Percentiles rank a stretch among this genome's conserved stretches.
phyloP scores from a whole-genome alignment of 169 alveolate genomes.

The Babesia divergens region DNA sequence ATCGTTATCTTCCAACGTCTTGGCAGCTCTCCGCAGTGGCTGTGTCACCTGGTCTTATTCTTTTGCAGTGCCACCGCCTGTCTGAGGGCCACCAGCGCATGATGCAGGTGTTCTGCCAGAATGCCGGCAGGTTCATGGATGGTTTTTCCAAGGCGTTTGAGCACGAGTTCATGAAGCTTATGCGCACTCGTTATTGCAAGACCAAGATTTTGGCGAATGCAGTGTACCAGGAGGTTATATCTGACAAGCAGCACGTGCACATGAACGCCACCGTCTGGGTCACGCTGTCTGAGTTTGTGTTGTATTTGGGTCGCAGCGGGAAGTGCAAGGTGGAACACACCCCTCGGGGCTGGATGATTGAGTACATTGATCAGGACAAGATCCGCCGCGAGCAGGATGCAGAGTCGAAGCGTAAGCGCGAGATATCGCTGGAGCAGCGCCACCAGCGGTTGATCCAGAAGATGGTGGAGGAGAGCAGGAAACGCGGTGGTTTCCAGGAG shows the following conservation, averaged over 20 bases:
- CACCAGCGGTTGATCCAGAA: conserved; percentile 59
- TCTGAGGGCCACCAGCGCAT: conserved; percentile 90
- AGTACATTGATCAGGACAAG: conserved; percentile 85
- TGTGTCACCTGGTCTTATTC: background rate
- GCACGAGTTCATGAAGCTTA: conserved; percentile 84
- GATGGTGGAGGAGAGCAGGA: conserved; percentile 52
- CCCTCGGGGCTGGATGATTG: conserved; percentile 90
- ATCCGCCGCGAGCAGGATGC: conserved; percentile 65
- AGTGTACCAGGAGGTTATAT: conserved; percentile 85
- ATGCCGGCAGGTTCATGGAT: conserved; percentile 87
- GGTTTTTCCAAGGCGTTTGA: conserved; percentile 89
- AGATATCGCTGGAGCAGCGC: conserved; percentile 59
- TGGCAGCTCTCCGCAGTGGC: too few relatives aligned
- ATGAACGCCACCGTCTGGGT: conserved; percentile 95
- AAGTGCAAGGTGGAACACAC: conserved; percentile 88
- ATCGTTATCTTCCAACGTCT: too few relatives aligned
- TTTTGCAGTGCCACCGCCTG: conserved; percentile 82
- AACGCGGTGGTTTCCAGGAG: conserved; percentile 61
- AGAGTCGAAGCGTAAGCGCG: conserved; percentile 50
- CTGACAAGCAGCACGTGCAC: conserved; percentile 90
- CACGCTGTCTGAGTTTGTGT: conserved; percentile 83
- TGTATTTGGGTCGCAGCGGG: conserved; percentile 86
- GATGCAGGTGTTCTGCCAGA: conserved; percentile 89
- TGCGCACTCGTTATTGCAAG: conserved; percentile 82
- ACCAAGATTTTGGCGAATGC: conserved; percentile 85